phyloP scores from a whole-genome alignment of 108 stramenopile species.

The Mayamaea pseudoterrestris region DNA sequence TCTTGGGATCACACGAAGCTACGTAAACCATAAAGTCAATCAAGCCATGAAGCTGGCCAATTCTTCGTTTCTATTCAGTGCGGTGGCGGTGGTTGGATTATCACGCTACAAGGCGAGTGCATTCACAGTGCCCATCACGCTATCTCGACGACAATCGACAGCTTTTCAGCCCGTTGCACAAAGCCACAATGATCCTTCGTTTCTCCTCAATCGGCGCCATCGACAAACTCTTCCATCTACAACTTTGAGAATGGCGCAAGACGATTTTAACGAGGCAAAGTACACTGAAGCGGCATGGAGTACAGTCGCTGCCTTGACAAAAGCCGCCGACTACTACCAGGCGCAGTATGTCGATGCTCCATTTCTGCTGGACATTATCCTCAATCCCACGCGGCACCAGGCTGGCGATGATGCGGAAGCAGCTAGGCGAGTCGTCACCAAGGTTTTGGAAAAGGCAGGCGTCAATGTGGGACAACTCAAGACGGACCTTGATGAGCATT shows the following conservation, averaged over 20 bases:
- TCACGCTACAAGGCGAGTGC: too few relatives aligned
- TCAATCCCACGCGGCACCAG: conserved; percentile 66
- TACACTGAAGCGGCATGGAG: conserved; percentile 80
- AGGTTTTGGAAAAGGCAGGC: conserved; percentile 41
- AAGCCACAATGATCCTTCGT: too few relatives aligned
- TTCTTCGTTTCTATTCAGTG: too few relatives aligned
- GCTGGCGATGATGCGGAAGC: conserved; percentile 50
- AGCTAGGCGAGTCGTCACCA: conserved; percentile 51
- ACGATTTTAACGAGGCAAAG: conserved; percentile 57
- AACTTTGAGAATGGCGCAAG: conserved; percentile 30
- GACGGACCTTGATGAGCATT: conserved; percentile 40
- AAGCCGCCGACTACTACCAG: conserved; percentile 54
- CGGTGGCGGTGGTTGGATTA: too few relatives aligned
- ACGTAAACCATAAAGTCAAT: too few relatives aligned
- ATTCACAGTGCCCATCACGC: too few relatives aligned
- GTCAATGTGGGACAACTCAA: conserved; percentile 36
- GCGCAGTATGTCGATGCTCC: conserved; percentile 50
- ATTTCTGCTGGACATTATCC: conserved; percentile 53
- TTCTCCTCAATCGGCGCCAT: too few relatives aligned
- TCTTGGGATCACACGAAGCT: too few relatives aligned
- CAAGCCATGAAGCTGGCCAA: too few relatives aligned
- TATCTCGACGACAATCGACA: too few relatives aligned
- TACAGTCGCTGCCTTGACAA: conserved; percentile 46
- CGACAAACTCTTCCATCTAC: too few relatives aligned
- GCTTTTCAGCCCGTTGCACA: too few relatives aligned